Evolutionary conservation across 345 rosid genomes (phyloP).

Genomic region (Punica granatum): DNA sequence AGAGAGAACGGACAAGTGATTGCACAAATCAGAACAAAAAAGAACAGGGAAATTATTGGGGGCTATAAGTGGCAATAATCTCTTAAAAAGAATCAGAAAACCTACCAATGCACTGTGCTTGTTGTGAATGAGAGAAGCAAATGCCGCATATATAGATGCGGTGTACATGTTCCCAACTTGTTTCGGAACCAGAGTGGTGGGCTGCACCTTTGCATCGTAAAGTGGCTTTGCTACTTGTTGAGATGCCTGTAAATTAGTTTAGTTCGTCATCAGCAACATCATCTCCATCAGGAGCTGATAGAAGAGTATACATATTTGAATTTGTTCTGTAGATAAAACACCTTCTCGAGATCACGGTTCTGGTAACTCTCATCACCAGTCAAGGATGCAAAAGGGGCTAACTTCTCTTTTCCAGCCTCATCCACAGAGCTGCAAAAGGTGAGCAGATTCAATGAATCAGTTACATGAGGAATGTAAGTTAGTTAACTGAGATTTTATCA

Average conservation of each 20-base stretch:
- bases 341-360: constrained; percentile 98
- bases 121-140: constrained; percentile 85
- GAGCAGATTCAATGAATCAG: constrained; percentile 2
- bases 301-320: background rate
- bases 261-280: background rate
- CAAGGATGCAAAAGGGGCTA: constrained; percentile 68
- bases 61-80: background rate
- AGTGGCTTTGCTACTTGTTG: constrained; percentile 88
- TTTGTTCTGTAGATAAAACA: background rate
- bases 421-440: constrained; percentile 56
- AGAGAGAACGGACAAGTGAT: background rate
- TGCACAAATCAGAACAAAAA: background rate
- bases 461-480: background rate
- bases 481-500: background rate
- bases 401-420: constrained; percentile 68
- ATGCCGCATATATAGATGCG: constrained; percentile 94
- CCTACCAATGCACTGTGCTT: constrained; percentile 67
- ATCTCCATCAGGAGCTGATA: background rate
- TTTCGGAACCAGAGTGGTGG: constrained; percentile 83
- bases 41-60: background rate
- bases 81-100: background rate
- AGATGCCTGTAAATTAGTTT: constrained; percentile 45
- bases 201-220: constrained; percentile 81
- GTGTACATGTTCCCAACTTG: constrained; percentile 99
- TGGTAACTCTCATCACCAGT: constrained; percentile 87